Percentiles rank a stretch among this genome's conserved stretches.
phyloP scores from a whole-genome alignment of 2,329 filamentous ascomycete genomes.

The Reticulascus tulasneorum region DNA sequence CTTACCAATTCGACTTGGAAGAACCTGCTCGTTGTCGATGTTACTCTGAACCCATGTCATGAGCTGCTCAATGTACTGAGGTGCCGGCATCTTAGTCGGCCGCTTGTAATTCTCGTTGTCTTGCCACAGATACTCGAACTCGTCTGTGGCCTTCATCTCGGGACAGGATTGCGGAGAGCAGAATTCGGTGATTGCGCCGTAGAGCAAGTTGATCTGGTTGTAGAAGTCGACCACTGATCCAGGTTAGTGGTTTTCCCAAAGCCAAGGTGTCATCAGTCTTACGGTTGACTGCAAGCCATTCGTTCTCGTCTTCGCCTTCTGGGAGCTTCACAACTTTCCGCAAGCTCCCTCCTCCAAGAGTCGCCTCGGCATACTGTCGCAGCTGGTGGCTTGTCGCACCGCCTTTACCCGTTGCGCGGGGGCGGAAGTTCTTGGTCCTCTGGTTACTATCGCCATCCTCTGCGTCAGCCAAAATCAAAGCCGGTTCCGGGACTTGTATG shows the following conservation, averaged over 20 bases:
- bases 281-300: slow-evolving; percentile 98
- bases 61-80: slow-evolving; percentile 95
- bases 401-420: slow-evolving; percentile 77
- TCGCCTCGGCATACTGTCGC: slow-evolving; percentile 96
- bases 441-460: slow-evolving; percentile 60
- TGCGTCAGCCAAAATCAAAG: slow-evolving; percentile 25
- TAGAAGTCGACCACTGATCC: slow-evolving; percentile 96
- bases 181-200: slow-evolving; percentile 98
- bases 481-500: slow-evolving; percentile 4
- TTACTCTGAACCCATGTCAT: slow-evolving; percentile 96
- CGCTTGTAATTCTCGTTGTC: slow-evolving; percentile 91
- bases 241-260: slow-evolving; percentile 25
- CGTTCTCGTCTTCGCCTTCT: slow-evolving; percentile 94
- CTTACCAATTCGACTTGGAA: slow-evolving; percentile 86
- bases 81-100: slow-evolving; percentile 96
- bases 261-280: no score
- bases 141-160: slow-evolving; percentile 99
- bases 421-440: slow-evolving; percentile 87
- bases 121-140: slow-evolving; percentile 99
- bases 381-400: slow-evolving; percentile 81
- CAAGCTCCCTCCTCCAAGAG: slow-evolving; percentile 88
- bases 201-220: slow-evolving; percentile 98
- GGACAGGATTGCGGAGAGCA: slow-evolving; percentile 96
- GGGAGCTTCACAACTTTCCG: slow-evolving; percentile 95
- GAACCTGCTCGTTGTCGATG: slow-evolving; percentile 91